phyloP scores from a whole-genome alignment of 1,139 yeast genomes.

The Geotrichum candidum region DNA sequence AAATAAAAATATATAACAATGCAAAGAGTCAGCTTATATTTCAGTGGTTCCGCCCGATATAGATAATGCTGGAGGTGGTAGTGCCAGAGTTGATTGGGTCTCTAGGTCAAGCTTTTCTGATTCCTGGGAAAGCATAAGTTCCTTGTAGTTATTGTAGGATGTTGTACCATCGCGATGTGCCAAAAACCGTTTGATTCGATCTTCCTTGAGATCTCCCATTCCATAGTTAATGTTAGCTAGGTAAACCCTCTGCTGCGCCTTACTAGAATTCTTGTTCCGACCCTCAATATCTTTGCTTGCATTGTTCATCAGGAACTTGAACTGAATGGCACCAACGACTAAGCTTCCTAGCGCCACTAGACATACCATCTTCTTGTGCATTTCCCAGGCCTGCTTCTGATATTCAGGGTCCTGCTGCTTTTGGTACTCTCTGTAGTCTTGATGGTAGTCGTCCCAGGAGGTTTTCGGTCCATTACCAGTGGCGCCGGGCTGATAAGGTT shows the following conservation, averaged over 20 bases:
- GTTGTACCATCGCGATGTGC: conserved; percentile 14
- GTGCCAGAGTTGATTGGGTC: conserved; percentile 1
- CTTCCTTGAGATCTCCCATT: conserved; percentile 12
- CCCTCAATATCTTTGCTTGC: conserved; percentile 15
- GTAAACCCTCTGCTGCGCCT: conserved; percentile 8
- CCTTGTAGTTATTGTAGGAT: conserved; percentile 14
- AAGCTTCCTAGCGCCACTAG: conserved; percentile 24
- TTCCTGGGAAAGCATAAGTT: conserved; percentile 3
- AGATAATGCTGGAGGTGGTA: background rate
- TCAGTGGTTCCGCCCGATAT: background rate
- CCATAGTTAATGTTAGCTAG: conserved; percentile 17
- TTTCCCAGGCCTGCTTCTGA: conserved; percentile 28
- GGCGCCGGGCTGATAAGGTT: background rate
- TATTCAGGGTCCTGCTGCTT: conserved; percentile 26
- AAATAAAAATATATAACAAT: background rate
- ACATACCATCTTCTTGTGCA: conserved; percentile 27
- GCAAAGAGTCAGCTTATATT: background rate
- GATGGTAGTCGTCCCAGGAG: conserved; percentile 25
- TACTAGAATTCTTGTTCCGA: conserved; percentile 6
- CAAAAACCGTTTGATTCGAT: conserved; percentile 12
- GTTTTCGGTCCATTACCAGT: conserved; percentile 19
- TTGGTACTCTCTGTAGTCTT: conserved; percentile 17
- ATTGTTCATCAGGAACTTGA: conserved; percentile 18
- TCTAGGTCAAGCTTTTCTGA: background rate
- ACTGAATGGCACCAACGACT: conserved; percentile 28